A percentile compares a stretch with the other conserved stretches of the same genome.
Conservation (phyloP, 192 early-diverging fungal species). For the Chytriomyces hyalinus region DNA sequence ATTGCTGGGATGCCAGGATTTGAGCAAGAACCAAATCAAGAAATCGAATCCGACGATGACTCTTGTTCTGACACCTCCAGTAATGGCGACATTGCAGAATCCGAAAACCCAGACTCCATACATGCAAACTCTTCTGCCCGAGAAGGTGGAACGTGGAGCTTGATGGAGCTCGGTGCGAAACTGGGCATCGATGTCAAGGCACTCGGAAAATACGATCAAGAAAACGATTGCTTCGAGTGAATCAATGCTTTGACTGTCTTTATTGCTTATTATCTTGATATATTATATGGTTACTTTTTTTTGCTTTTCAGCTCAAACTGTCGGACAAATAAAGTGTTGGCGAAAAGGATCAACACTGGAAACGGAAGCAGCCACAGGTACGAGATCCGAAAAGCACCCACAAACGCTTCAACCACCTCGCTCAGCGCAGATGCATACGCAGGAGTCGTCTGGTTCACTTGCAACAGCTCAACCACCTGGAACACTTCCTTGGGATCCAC, state of each 20-base stretch:
- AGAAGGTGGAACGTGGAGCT: not conserved
- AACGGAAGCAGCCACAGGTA: slow-evolving; percentile 39
- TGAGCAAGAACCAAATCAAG: not conserved
- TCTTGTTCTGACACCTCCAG: not conserved
- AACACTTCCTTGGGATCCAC: not conserved
- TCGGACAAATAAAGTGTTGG: slow-evolving; percentile 43
- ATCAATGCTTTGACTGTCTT: not conserved
- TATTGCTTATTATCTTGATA: not conserved
- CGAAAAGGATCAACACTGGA: slow-evolving; percentile 44
- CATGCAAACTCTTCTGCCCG: too few species aligned
- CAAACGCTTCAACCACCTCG: slow-evolving; percentile 36
- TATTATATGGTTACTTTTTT: not conserved
- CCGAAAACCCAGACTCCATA: not conserved
- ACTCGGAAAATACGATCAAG: not conserved
- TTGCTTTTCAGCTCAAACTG: slow-evolving; percentile 41
- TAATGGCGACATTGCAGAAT: not conserved
- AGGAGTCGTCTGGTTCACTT: not conserved
- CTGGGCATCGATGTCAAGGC: not conserved
- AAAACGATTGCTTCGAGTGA: slow-evolving; percentile 1
- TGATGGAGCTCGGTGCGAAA: not conserved
- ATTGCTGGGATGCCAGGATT: not conserved
- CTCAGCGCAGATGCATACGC: not conserved
- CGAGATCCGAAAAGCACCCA: slow-evolving; percentile 25
- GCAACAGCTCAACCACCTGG: slow-evolving; percentile 20
- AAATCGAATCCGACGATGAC: too few species aligned